phyloP scores from a whole-genome alignment of 495 filamentous ascomycete species.

The Aspergillus sparsus region DNA sequence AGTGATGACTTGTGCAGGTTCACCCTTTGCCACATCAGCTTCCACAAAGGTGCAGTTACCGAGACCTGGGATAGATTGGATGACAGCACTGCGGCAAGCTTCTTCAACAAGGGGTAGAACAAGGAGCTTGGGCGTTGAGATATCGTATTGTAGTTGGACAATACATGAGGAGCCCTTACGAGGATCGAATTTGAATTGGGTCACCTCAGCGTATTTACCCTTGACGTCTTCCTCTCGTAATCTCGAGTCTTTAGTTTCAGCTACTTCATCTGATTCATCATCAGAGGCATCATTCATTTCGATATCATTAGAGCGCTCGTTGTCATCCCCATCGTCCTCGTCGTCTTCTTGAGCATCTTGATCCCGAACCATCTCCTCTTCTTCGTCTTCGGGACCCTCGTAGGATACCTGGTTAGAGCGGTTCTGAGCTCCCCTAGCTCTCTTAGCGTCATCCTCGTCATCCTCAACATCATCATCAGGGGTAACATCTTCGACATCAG shows the following conservation, averaged over 20 bases:
- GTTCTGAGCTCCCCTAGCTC: constrained; percentile 71
- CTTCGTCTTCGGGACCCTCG: constrained; percentile 87
- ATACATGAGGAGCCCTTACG: constrained; percentile 70
- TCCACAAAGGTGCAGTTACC: constrained; percentile 69
- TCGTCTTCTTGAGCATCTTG: constrained; percentile 47
- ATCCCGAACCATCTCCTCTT: constrained; percentile 65
- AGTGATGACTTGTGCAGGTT: constrained; percentile 64
- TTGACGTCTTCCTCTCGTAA: constrained; percentile 67
- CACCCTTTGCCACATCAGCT: constrained; percentile 59
- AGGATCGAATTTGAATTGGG: constrained; percentile 78
- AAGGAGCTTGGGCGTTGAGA: constrained; percentile 81
- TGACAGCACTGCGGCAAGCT: constrained; percentile 70
- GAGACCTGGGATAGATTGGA: constrained; percentile 82
- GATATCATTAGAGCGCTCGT: constrained; percentile 22
- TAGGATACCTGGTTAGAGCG: constrained; percentile 80
- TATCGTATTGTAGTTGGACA: constrained; percentile 81
- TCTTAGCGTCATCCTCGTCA: constrained; percentile 83
- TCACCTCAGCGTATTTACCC: constrained; percentile 62
- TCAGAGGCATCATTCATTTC: constrained; percentile 40
- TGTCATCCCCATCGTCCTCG: constrained; percentile 45
- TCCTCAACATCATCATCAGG: constrained; percentile 75
- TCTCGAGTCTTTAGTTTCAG: constrained; percentile 41
- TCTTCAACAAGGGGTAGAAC: constrained; percentile 87
- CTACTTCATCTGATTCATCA: constrained; percentile 41
- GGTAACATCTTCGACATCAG: constrained; percentile 58